A percentile compares a stretch with the other conserved stretches of the same genome.
Evolutionary conservation across 108 stramenopile species (phyloP).

Genomic region (Hondaea fermentalgiana): DNA sequence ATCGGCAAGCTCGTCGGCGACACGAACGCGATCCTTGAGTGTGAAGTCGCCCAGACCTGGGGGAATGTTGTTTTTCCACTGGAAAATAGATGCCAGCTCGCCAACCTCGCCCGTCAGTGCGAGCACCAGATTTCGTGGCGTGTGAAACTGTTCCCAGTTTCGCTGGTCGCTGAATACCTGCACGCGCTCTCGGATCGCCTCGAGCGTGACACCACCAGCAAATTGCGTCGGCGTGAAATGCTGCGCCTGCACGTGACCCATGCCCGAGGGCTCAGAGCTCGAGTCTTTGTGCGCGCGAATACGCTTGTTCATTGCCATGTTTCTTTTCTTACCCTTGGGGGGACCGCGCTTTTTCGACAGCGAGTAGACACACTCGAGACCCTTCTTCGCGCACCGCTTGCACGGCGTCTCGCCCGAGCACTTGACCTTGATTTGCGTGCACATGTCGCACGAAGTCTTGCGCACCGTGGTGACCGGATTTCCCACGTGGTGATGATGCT

Average conservation of each 20-base stretch:
- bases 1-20: constrained; percentile 82
- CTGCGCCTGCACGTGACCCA: neutral
- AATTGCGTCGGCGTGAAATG: neutral
- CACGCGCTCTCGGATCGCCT: neutral
- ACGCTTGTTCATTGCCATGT: neutral
- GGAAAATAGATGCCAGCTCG: constrained; percentile 77
- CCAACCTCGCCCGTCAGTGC: constrained; percentile 79
- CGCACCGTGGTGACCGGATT: neutral
- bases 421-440: constrained; percentile 20
- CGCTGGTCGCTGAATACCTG: neutral
- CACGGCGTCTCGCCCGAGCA: neutral
- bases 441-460: neutral
- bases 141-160: constrained; percentile 58
- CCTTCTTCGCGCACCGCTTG: constrained; percentile 9
- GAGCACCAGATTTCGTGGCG: constrained; percentile 69
- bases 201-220: neutral
- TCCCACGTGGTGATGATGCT: neutral
- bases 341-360: neutral
- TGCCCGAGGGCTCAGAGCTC: neutral
- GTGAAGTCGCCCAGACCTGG: neutral
- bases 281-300: neutral
- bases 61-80: constrained; percentile 54
- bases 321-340: neutral
- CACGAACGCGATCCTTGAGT: constrained; percentile 50
- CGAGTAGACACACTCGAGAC: neutral